These are phyloP conservation scores for Colletotrichum cordylinicola DNA, from an alignment of 2,329 filamentous ascomycete species.

Conservation along the genomic window DNA sequence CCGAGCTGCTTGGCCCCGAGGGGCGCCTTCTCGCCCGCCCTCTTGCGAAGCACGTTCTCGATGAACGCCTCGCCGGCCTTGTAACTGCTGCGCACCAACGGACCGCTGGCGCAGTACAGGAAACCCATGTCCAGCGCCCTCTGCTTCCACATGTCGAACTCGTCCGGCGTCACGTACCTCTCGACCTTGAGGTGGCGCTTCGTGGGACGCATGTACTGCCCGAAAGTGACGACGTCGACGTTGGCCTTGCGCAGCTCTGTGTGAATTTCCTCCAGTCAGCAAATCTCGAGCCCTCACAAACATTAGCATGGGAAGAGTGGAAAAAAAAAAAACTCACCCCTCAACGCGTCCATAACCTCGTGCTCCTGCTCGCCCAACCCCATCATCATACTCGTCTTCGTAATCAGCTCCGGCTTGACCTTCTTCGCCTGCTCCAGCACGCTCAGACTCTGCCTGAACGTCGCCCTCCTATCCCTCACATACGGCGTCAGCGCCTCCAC, in stretches of 20 bases:
- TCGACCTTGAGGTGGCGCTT: conserved; percentile 98
- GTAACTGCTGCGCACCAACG: conserved; percentile 92
- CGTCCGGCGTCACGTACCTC: conserved; percentile 89
- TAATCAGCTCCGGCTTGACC: conserved; percentile 77
- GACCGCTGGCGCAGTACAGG: conserved; percentile 93
- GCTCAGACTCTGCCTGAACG: conserved; percentile 82
- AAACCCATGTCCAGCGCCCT: conserved; percentile 94
- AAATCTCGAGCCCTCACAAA: background rate
- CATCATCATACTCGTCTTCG: conserved; percentile 99
- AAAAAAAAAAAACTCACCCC: conserved; percentile 50
- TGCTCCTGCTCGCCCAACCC: conserved; percentile 91
- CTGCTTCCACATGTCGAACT: conserved; percentile 91
- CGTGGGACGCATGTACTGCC: conserved; percentile 99
- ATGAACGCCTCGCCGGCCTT: conserved; percentile 99
- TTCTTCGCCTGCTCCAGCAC: conserved; percentile 86
- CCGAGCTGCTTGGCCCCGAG: conserved; percentile 36
- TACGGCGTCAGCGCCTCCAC: conserved; percentile 88
- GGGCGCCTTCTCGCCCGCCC: conserved; percentile 52
- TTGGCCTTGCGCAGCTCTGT: conserved; percentile 69
- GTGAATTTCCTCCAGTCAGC: background rate
- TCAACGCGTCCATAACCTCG: conserved; percentile 80
- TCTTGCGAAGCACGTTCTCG: conserved; percentile 94
- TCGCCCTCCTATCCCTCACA: conserved; percentile 88
- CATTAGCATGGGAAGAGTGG: background rate
- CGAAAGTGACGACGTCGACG: conserved; percentile 96